A percentile compares a stretch with the other conserved stretches of the same genome.
These are phyloP conservation scores for Fraxinus ornus DNA, from an alignment of 305 asterid genomes.

Conservation along the genomic window DNA sequence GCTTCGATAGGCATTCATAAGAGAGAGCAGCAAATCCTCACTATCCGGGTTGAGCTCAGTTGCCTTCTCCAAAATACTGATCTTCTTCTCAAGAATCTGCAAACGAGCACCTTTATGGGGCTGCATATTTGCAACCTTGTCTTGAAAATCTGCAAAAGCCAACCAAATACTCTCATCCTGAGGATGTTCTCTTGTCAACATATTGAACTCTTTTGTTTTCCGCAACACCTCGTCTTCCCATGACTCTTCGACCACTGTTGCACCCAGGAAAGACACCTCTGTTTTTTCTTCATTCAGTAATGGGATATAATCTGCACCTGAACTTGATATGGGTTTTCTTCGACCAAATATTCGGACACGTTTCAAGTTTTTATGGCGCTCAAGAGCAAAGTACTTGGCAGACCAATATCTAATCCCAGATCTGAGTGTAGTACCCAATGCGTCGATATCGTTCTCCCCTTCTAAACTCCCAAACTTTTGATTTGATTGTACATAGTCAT, in stretches of 20 bases:
- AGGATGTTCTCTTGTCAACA: conserved; percentile 80
- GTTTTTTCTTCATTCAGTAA: conserved; percentile 42
- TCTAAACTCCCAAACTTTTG: conserved; percentile 43
- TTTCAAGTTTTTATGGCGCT: conserved; percentile 84
- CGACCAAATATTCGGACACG: conserved; percentile 58
- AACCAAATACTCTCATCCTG: conserved; percentile 76
- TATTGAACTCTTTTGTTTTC: conserved; percentile 82
- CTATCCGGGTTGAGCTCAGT: conserved; percentile 75
- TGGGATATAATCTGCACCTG: conserved; percentile 55
- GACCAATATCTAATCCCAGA: conserved; percentile 97
- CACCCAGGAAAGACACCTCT: conserved; percentile 29
- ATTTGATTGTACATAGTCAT: conserved; percentile 30
- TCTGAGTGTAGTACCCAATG: conserved; percentile 60
- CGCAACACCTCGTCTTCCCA: conserved; percentile 87
- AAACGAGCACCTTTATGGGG: conserved; percentile 84
- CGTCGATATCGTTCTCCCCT: conserved; percentile 67
- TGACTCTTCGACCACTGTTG: conserved; percentile 69
- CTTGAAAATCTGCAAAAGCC: conserved; percentile 87
- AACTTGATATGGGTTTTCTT: conserved; percentile 36
- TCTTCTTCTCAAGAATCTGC: conserved; percentile 92
- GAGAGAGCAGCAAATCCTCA: conserved; percentile 80
- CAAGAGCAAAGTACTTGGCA: conserved; percentile 69
- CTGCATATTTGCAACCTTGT: conserved; percentile 85
- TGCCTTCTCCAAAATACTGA: conserved; percentile 95
- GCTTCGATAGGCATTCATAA: conserved; percentile 76